phyloP scores from a whole-genome alignment of 225 moss, liverwort and hornwort genomes.

The Bryum argenteum region DNA sequence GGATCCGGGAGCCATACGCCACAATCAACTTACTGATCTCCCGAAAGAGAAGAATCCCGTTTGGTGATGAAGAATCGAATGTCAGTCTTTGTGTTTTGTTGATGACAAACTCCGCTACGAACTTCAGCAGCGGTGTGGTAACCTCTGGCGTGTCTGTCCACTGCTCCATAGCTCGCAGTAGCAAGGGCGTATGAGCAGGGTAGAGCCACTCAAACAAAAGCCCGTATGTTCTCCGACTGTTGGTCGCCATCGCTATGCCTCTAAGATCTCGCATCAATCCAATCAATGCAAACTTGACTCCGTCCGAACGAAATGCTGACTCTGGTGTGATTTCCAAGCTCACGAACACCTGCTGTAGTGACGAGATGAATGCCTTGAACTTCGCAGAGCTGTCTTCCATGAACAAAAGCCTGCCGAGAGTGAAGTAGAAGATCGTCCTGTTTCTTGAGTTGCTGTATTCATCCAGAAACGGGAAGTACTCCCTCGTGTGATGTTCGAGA shows the following conservation, averaged over 20 bases:
- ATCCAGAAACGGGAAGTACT: slow-evolving; percentile 68
- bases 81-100: slow-evolving; percentile 68
- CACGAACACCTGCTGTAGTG: slow-evolving; percentile 64
- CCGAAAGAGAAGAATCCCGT: slow-evolving; percentile 63
- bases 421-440: slow-evolving; percentile 67
- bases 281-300: slow-evolving; percentile 64
- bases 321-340: slow-evolving; percentile 64
- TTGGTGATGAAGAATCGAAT: slow-evolving; percentile 65
- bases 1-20: slow-evolving; percentile 62
- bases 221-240: slow-evolving; percentile 64
- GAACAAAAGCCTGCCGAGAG: slow-evolving; percentile 65
- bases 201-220: slow-evolving; percentile 67
- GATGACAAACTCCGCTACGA: slow-evolving; percentile 64
- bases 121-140: slow-evolving; percentile 65
- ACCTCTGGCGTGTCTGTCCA: slow-evolving; percentile 67
- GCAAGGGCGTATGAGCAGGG: slow-evolving; percentile 61
- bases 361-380: slow-evolving; percentile 69
- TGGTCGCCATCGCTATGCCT: slow-evolving; percentile 73
- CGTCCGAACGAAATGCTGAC: slow-evolving; percentile 55
- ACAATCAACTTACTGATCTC: slow-evolving; percentile 65
- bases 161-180: slow-evolving; percentile 66
- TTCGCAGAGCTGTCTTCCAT: slow-evolving; percentile 74
- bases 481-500: slow-evolving; percentile 67
- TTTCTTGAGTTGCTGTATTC: slow-evolving; percentile 63
- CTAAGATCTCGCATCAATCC: slow-evolving; percentile 73